Conservation (phyloP, 305 asterid genomes). For the Solanum chacoense region DNA sequence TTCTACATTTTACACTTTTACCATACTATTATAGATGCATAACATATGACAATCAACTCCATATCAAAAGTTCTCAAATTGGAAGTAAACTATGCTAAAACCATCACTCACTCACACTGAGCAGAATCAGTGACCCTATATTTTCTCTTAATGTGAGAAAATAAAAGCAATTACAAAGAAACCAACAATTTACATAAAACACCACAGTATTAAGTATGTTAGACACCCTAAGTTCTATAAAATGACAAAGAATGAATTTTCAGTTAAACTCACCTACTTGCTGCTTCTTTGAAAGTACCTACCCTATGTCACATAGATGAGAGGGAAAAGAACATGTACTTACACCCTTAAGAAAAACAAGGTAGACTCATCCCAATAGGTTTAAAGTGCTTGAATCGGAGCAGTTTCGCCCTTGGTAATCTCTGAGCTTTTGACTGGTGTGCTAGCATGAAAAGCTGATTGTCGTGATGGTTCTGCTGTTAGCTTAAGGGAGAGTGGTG, state of each 20-base stretch:
- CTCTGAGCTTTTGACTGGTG: slow-evolving; percentile 14
- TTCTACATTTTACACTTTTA: neutral
- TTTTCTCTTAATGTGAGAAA: neutral
- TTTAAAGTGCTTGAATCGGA: slow-evolving; percentile 15
- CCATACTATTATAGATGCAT: neutral
- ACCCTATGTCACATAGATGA: slow-evolving; percentile 6
- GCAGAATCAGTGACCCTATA: neutral
- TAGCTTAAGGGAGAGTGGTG: slow-evolving; percentile 30
- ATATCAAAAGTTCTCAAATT: neutral
- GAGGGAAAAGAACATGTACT: neutral
- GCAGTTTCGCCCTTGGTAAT: slow-evolving; percentile 17
- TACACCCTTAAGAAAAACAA: neutral
- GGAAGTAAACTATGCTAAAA: neutral
- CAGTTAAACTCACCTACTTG: slow-evolving; percentile 5
- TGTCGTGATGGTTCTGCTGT: slow-evolving; percentile 29
- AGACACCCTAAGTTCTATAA: slow-evolving; percentile 3
- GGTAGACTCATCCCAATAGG: neutral
- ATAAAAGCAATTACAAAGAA: neutral
- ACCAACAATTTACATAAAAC: neutral
- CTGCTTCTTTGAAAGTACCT: neutral
- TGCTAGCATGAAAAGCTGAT: slow-evolving; percentile 24
- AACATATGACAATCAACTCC: neutral
- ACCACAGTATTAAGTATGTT: neutral
- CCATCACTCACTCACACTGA: neutral
- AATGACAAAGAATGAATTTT: slow-evolving; percentile 12